Base-by-base conservation (phyloP, 371 early-diverging fungal species). In the Blakeslea trispora region DNA sequence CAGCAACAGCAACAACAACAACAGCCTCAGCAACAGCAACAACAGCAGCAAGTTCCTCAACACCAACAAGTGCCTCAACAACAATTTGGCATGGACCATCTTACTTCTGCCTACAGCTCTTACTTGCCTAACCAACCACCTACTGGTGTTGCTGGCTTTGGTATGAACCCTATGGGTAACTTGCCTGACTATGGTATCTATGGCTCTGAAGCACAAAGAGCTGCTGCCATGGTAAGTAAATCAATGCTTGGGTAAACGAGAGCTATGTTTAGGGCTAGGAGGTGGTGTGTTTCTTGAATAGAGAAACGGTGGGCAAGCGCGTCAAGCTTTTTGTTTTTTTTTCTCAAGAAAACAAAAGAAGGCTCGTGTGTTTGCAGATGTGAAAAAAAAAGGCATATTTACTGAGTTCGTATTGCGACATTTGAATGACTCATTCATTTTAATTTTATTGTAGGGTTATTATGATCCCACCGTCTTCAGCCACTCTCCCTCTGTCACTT, bases 81-180 rank as follows among this genome's bases (percentile, higher is more conserved):
- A 17, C 70, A 59, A 37, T 68, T 72, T 57, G 75, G 75, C 41
- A 70, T 77, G 69, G 86, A 84, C 39, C 84, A 75, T 18, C 72
- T 82, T 50, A 68, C 71, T 17, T 78, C 81, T n/a, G 83, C 82
- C 8, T 84, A 85, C 40, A 72, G 65, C 31, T 82, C 81, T 3
- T 83, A 85, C 52, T 62, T 83, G 54, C 84, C 84, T 24, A 77
- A 67, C 42, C 77, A 80, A 65, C 75, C 75, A 18, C 82, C 82
- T 52, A 72, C 74, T 44, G 81, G 79, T 56, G 50, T 81, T 19
- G 83, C 88, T 45, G 82, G 82, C 44, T 88, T 86, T 64, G 89
- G 89, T 28, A 79, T 91, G 72, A 85, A 75, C 39, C 89, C 88
- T 18, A 83, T 88, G 77, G 84, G 79, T 17, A 72, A 69, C 1